A percentile compares a stretch with the other conserved stretches of the same genome.
Evolutionary conservation across 331 rosid species (phyloP).

Genomic region (Erythrophleum ivorense): DNA sequence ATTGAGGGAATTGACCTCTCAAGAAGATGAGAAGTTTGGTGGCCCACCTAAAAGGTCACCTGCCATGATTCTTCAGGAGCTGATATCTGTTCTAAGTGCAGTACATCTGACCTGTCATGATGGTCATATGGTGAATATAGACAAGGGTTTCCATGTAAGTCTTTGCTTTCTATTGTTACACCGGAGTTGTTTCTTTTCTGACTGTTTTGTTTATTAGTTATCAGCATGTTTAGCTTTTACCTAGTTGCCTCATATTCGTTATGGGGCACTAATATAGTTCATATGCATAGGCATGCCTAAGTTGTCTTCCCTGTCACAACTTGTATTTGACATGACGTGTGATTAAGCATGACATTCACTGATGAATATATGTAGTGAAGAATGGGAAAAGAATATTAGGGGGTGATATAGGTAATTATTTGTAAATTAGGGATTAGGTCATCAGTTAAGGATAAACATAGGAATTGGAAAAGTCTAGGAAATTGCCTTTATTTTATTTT

Average conservation of each 20-base stretch:
- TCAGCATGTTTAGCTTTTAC: not conserved
- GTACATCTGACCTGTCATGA: conserved; percentile 39
- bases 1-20: conserved; percentile 61
- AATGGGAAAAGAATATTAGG: too few species aligned
- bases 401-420: too few species aligned
- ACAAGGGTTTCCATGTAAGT: conserved; percentile 50
- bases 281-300: too few species aligned
- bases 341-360: too few species aligned
- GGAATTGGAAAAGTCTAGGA: too few species aligned
- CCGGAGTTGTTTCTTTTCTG: conserved; percentile 9
- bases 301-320: too few species aligned
- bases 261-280: not conserved
- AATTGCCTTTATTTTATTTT: too few species aligned
- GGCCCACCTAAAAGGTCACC: conserved; percentile 49
- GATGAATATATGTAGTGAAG: too few species aligned
- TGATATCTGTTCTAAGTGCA: conserved; percentile 55
- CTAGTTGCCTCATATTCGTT: not conserved
- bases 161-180: conserved; percentile 11
- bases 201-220: not conserved
- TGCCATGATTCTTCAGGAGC: conserved; percentile 70
- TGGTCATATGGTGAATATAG: conserved; percentile 34
- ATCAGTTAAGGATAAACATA: not conserved
- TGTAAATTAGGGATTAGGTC: too few species aligned
- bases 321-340: too few species aligned
- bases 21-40: conserved; percentile 49